Percentiles rank a stretch among this genome's conserved stretches.
Conservation (phyloP, 371 early-diverging fungal species). For the Dentiscutata heterogama region DNA sequence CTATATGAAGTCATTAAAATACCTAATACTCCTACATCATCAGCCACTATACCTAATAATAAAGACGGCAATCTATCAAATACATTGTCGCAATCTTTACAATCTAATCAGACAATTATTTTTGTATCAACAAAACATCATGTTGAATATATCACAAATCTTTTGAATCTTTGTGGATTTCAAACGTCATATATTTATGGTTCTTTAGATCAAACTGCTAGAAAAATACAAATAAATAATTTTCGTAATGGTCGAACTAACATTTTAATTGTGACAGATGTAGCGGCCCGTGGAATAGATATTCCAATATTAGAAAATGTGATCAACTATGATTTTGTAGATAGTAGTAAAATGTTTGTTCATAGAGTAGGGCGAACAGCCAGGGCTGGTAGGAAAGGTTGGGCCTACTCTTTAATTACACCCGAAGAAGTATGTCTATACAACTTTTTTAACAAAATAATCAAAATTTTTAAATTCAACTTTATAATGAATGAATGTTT, state of each 20-base stretch:
- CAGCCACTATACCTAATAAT: slow-evolving; percentile 53
- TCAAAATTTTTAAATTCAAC: slow-evolving; percentile 1
- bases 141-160: slow-evolving; percentile 90
- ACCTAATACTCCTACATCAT: slow-evolving; percentile 61
- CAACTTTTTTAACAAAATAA: background rate
- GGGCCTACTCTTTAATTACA: slow-evolving; percentile 91
- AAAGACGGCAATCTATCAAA: slow-evolving; percentile 47
- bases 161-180: slow-evolving; percentile 79
- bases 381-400: slow-evolving; percentile 94
- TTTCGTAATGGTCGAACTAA: slow-evolving; percentile 85
- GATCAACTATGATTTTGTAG: slow-evolving; percentile 97
- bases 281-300: slow-evolving; percentile 99
- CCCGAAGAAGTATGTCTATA: slow-evolving; percentile 72
- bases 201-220: slow-evolving; percentile 92
- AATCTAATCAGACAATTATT: slow-evolving; percentile 84
- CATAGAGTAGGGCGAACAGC: slow-evolving; percentile 99
- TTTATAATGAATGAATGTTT: background rate
- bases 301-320: slow-evolving; percentile 97
- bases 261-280: slow-evolving; percentile 97
- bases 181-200: slow-evolving; percentile 92
- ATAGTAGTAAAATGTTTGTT: slow-evolving; percentile 95
- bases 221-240: slow-evolving; percentile 84
- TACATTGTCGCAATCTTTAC: slow-evolving; percentile 5
- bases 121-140: slow-evolving; percentile 97
- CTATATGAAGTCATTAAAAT: slow-evolving; percentile 81